Base-by-base conservation (phyloP, 371 early-diverging fungal genomes). In the Saksenaea vasiformis region DNA sequence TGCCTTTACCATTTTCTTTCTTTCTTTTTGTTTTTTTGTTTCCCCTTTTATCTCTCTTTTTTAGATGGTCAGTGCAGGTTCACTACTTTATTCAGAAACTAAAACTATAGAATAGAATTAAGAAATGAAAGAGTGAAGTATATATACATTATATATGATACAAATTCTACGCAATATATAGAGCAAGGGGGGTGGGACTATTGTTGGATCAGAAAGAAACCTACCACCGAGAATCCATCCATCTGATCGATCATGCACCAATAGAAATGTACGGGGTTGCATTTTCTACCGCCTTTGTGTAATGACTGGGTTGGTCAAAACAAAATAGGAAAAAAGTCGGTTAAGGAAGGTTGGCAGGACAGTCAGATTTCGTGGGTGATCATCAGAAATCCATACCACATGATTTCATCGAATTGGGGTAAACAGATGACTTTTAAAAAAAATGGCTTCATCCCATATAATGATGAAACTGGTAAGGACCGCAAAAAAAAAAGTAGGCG, bases 151-250 rank as follows among this genome's bases (percentile, higher is more conserved):
- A n/a, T 1, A n/a, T 1, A 14, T 10, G 24, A 47, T 47, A 47
- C 9, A 9, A 22, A 5, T 47, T 17, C 22, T n/a, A n/a, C n/a
- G n/a, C n/a, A n/a, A n/a, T n/a, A n/a, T n/a, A 19, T 47, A 22
- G 10, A 14, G 39, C 11, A n/a, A 22, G 24, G 22, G 24, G 22
- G 51, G 22, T 47, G 51, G 4, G 51, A 47, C 44, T n/a, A 44
- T 44, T 41, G 43, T 41, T 47, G 51, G 51, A 47, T 47, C 51
- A 47, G 51, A 47, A 47, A 47, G 51, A 47, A 47, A 47, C 51
- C 17, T 22, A 47, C 22, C 51, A 47, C 51, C 51, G 51, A 47
- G 22, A 47, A 47, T 47, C 51, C 51, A 10, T 22, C 22, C 51
- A 47, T 47, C 51, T 47, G 51, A 47, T 47, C 51, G 51, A 22